Conservation (phyloP, 345 rosid genomes). For the Cochlearia excelsa region DNA sequence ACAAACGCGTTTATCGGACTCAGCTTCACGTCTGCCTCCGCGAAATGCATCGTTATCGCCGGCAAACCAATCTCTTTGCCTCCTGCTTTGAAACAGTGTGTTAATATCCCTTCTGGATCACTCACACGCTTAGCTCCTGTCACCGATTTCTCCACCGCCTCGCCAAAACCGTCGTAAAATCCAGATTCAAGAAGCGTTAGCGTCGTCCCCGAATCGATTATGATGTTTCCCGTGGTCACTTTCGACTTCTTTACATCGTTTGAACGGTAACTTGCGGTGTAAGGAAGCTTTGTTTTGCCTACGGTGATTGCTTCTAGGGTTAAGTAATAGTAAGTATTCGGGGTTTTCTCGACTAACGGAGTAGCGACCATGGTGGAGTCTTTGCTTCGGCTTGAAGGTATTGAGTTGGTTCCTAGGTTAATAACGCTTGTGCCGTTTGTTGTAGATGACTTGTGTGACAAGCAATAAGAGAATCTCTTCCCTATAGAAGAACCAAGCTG, state of each 20-base stretch:
- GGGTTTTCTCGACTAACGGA: conserved; percentile 39
- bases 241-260: neutral
- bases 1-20: conserved; percentile 43
- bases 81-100: conserved; percentile 34
- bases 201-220: conserved; percentile 57
- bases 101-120: conserved; percentile 37
- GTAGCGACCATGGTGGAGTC: conserved; percentile 39
- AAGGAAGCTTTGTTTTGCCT: conserved; percentile 42
- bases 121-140: conserved; percentile 36
- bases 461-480: conserved; percentile 61
- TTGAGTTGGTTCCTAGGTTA: conserved; percentile 43
- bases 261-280: conserved; percentile 13
- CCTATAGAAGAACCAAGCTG: conserved; percentile 44
- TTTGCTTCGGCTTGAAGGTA: conserved; percentile 38
- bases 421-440: conserved; percentile 40
- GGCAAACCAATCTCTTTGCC: conserved; percentile 34
- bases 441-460: conserved; percentile 42
- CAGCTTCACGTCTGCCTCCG: conserved; percentile 48
- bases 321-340: conserved; percentile 44
- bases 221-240: neutral
- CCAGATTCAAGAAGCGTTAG: conserved; percentile 44
- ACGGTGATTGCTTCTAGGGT: conserved; percentile 59
- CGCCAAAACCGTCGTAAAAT: conserved; percentile 39
- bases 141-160: conserved; percentile 24
- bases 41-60: conserved; percentile 49